phyloP scores from a whole-genome alignment of 257 asterid genomes.

The Forsythia viridissima region DNA sequence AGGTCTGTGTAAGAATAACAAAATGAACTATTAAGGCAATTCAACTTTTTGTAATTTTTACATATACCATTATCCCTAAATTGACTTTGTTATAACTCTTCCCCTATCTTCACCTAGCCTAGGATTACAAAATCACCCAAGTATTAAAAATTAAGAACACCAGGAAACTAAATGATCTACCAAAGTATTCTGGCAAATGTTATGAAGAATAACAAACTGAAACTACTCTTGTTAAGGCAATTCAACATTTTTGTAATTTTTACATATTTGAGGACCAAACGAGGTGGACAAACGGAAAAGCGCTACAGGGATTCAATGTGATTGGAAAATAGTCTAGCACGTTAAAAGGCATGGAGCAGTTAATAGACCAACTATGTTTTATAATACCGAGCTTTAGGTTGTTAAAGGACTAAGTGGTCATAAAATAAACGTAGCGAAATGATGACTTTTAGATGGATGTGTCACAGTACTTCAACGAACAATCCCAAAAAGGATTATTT shows the following conservation, averaged over 20 bases:
- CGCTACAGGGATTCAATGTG: too few relatives aligned
- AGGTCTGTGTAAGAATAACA: too few relatives aligned
- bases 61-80: neutral
- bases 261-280: too few relatives aligned
- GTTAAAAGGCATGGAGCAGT: too few relatives aligned
- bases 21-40: too few relatives aligned
- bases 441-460: neutral
- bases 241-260: neutral
- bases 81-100: neutral
- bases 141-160: too few relatives aligned
- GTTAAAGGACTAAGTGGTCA: too few relatives aligned
- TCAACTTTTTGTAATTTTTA: too few relatives aligned
- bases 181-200: neutral
- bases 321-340: too few relatives aligned
- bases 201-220: too few relatives aligned
- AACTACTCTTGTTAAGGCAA: neutral
- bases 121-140: neutral
- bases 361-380: neutral
- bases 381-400: neutral
- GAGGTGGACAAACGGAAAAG: too few relatives aligned
- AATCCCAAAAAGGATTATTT: neutral
- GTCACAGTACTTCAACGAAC: neutral
- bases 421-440: neutral
- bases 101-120: neutral
- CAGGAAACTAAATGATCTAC: neutral